phyloP scores from a whole-genome alignment of 192 early-diverging fungal species.

The Endogone sp. region DNA sequence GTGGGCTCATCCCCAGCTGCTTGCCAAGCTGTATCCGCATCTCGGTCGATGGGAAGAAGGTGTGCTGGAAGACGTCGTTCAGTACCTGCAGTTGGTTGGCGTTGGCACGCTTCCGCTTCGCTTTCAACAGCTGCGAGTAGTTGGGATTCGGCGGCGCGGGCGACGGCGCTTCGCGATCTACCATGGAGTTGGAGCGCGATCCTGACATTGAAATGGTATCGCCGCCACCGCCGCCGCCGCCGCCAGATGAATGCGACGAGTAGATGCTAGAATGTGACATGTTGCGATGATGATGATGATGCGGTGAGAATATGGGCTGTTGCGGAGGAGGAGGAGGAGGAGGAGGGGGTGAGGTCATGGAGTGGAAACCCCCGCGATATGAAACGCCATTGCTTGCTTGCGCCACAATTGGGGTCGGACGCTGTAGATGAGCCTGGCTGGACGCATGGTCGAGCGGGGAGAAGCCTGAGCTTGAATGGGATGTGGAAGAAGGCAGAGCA shows the following conservation, averaged over 20 bases:
- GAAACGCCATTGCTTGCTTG: not conserved
- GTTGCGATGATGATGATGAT: not conserved
- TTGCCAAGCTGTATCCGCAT: conserved; percentile 72
- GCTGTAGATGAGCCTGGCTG: not conserved
- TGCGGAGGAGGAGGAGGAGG: too few species aligned
- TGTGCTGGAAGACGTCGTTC: conserved; percentile 70
- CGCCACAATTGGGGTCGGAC: not conserved
- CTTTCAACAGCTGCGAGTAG: conserved; percentile 32
- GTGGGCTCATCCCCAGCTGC: conserved; percentile 82
- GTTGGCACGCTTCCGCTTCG: conserved; percentile 79
- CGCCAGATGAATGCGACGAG: not conserved
- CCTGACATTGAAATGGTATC: not conserved
- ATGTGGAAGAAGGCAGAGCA: not conserved
- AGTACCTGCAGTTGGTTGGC: conserved; percentile 72
- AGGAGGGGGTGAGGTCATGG: not conserved
- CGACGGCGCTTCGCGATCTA: not conserved
- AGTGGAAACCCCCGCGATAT: not conserved
- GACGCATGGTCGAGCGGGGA: not conserved
- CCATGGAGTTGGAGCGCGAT: not conserved
- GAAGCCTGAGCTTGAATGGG: not conserved
- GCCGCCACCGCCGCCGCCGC: not conserved
- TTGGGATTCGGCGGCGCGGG: not conserved
- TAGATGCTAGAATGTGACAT: not conserved
- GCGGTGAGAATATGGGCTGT: not conserved
- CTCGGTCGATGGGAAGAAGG: conserved; percentile 82